Evolutionary conservation across 2,329 filamentous ascomycete species (phyloP), one percentile per base, ranked within the genome.

Genomic region (Calycina marina): DNA sequence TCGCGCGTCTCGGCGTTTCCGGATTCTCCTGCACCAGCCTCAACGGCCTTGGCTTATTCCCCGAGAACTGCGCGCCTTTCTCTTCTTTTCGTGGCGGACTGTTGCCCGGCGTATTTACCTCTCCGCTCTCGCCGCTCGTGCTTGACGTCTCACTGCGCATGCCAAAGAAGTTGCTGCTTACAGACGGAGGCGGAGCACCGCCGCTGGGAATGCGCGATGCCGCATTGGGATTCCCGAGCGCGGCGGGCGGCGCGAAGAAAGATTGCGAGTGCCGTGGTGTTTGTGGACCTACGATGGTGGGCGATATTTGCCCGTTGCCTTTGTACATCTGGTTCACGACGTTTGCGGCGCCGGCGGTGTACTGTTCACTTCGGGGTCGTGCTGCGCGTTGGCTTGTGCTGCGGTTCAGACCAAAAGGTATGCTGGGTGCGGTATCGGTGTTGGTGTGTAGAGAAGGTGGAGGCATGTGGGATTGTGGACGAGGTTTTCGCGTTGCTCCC

Each of bases 311-410:
- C 6, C 74, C 69, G 4, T 31, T 31, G 10, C 78, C 78, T 49
- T 77, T 77, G 60, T 92, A 92, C 80, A 93, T 93, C 55, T 86
- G 85, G 47, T 82, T 83, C 30, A 93, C 77, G 17, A 93, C 70
- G 38, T 68, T 72, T 5, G 81, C 79, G 12, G 74, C 75, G 10
- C 57, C 53, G 6, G 47, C 50, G 0, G 67, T 67, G 48, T 61
- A 70, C 53, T 77, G 72, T 46, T 77, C 72, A 46, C 70, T 75
- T 58, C 70, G 69, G 34, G 73, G 73, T 24, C 72, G 61, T 31
- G 41, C 52, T 10, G 32, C 31, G 37, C 69, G 64, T 32, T 63
- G 62, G 55, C 66, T 72, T 28, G 62, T 56, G 14, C 61, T 63
- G 40, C 63, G 70, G 40, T 56, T 65, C 40, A 64, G 61, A 55